phyloP scores from a whole-genome alignment of 2,329 filamentous ascomycete species.

The Arachnopeziza araneosa region DNA sequence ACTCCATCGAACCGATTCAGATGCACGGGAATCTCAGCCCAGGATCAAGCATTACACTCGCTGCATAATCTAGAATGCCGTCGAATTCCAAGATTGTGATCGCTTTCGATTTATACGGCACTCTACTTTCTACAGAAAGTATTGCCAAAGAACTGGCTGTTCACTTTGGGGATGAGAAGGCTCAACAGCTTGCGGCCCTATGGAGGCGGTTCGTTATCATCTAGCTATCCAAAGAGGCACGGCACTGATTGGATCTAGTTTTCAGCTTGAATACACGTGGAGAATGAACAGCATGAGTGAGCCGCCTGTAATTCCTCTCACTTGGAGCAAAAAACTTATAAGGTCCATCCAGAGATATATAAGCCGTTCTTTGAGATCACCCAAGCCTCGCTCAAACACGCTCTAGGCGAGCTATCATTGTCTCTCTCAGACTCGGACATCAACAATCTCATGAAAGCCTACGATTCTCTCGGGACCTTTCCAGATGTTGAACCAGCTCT shows the following conservation, averaged over 20 bases:
- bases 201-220: conserved; percentile 47
- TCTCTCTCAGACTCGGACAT: conserved; percentile 40
- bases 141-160: conserved; percentile 54
- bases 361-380: conserved; percentile 60
- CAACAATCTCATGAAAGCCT: conserved; percentile 53
- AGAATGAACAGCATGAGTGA: conserved; percentile 69
- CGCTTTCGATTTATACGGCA: conserved; percentile 73
- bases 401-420: conserved; percentile 51
- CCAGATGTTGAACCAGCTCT: conserved; percentile 56
- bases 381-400: conserved; percentile 54
- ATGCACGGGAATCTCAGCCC: background rate
- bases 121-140: conserved; percentile 65
- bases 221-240: background rate
- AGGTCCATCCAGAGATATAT: conserved; percentile 45
- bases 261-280: conserved; percentile 57
- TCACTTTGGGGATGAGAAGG: conserved; percentile 52
- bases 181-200: conserved; percentile 48
- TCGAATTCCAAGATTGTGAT: conserved; percentile 41
- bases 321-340: background rate
- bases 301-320: conserved; percentile 15
- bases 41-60: background rate
- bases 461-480: conserved; percentile 59
- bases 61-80: conserved; percentile 12
- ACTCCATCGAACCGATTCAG: background rate
- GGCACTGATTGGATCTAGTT: background rate